Evolutionary conservation across 2,329 filamentous ascomycete genomes (phyloP).

Genomic region (Colletotrichum musicola): DNA sequence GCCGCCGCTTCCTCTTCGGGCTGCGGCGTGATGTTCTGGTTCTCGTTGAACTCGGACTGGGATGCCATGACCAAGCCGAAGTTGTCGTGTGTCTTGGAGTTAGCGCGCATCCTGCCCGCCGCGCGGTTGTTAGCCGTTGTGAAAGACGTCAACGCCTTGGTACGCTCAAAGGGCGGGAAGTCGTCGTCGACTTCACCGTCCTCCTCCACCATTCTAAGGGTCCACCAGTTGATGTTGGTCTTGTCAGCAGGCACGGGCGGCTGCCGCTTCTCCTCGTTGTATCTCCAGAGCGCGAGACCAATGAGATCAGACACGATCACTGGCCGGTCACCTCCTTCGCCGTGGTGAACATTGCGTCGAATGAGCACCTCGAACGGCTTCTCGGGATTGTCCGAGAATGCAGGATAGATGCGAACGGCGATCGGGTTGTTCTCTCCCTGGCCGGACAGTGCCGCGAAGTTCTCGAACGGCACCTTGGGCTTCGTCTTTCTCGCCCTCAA

Average conservation of each 20-base stretch:
- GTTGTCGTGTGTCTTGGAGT: conserved; percentile 84
- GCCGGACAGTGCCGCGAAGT: conserved; percentile 81
- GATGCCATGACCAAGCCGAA: conserved; percentile 84
- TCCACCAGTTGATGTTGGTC: conserved; percentile 85
- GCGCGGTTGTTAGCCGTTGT: conserved; percentile 84
- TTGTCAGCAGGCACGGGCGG: conserved; percentile 75
- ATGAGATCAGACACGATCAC: conserved; percentile 86
- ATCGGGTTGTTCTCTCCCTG: conserved; percentile 83
- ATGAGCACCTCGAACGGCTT: conserved; percentile 80
- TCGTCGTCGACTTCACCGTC: conserved; percentile 89
- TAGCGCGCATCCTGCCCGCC: conserved; percentile 69
- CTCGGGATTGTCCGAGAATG: conserved; percentile 74
- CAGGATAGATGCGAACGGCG: conserved; percentile 81
- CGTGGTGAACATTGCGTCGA: conserved; percentile 76
- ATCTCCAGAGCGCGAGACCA: conserved; percentile 81
- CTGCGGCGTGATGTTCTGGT: conserved; percentile 76
- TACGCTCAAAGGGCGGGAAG: conserved; percentile 82
- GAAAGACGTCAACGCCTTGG: conserved; percentile 80
- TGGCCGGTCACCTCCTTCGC: conserved; percentile 70
- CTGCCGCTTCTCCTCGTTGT: conserved; percentile 80
- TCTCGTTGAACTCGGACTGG: conserved; percentile 75
- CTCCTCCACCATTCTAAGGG: conserved; percentile 84
- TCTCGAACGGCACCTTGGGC: conserved; percentile 78
- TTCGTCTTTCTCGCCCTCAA: conserved; percentile 80
- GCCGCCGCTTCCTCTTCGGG: conserved; percentile 57